Evolutionary conservation across 305 asterid genomes (phyloP).

Genomic region (Solanum chacoense): DNA sequence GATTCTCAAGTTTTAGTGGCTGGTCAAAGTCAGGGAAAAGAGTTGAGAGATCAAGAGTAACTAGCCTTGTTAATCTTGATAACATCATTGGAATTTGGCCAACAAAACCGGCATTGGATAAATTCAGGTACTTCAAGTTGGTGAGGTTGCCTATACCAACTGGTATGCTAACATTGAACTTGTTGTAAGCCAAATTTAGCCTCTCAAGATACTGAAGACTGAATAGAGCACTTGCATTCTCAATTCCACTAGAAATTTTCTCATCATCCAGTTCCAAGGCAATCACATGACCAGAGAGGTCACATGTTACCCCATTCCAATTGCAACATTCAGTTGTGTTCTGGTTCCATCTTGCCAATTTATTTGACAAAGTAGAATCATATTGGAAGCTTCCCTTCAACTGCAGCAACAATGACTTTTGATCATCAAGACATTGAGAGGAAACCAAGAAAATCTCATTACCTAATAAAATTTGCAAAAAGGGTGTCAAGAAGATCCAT

Average conservation of each 20-base stretch:
- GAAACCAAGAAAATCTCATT: constrained; percentile 4
- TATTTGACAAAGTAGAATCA: background rate
- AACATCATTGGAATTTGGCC: constrained; percentile 48
- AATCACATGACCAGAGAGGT: constrained; percentile 36
- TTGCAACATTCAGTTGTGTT: constrained; percentile 12
- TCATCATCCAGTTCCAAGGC: constrained; percentile 12
- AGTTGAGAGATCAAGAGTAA: constrained; percentile 45
- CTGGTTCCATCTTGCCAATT: constrained; percentile 19
- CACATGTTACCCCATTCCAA: constrained; percentile 59
- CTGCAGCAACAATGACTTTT: constrained; percentile 26
- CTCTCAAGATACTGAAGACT: constrained; percentile 28
- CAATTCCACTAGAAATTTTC: constrained; percentile 23
- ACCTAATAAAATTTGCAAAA: constrained; percentile 3
- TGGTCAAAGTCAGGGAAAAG: background rate
- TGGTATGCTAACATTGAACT: constrained; percentile 36
- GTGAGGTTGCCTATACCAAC: constrained; percentile 26
- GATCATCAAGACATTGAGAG: constrained; percentile 27
- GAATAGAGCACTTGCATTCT: constrained; percentile 33
- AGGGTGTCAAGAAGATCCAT: background rate
- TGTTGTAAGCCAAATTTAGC: constrained; percentile 55
- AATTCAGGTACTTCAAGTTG: constrained; percentile 35
- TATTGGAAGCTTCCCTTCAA: constrained; percentile 17
- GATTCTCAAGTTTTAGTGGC: constrained; percentile 38
- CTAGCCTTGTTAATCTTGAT: constrained; percentile 27
- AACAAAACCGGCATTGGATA: constrained; percentile 45